These are phyloP conservation scores for Punica granatum DNA, from an alignment of 345 rosid species.

Conservation along the genomic window DNA sequence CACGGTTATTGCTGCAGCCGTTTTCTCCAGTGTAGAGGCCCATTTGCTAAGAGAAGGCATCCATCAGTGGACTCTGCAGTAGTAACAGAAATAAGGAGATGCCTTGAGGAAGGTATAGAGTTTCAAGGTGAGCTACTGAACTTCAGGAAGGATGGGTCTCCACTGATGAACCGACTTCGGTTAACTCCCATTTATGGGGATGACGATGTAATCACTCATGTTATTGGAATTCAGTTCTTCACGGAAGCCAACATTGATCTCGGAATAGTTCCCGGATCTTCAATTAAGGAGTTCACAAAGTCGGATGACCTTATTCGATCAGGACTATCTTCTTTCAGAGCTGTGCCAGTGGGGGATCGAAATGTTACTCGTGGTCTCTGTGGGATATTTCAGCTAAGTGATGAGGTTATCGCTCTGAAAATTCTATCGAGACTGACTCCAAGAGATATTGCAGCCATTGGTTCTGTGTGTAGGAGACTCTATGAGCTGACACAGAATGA, in stretches of 20 bases:
- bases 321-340: conserved; percentile 28
- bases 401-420: conserved; percentile 66
- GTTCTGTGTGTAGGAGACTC: conserved; percentile 60
- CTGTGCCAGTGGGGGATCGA: conserved; percentile 37
- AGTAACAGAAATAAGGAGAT: conserved; percentile 70
- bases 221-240: conserved; percentile 82
- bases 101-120: conserved; percentile 75
- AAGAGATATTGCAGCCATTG: conserved; percentile 72
- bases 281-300: conserved; percentile 43
- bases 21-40: conserved; percentile 87
- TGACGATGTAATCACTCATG: conserved; percentile 65
- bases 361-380: conserved; percentile 56
- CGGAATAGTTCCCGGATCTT: conserved; percentile 43
- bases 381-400: conserved; percentile 64
- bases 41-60: conserved; percentile 89
- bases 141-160: conserved; percentile 82
- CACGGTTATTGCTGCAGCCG: conserved; percentile 37
- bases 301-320: conserved; percentile 30
- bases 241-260: conserved; percentile 76
- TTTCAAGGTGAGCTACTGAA: conserved; percentile 85
- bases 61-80: conserved; percentile 68
- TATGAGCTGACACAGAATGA: conserved; percentile 69
- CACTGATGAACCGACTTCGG: conserved; percentile 64
- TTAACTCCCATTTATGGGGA: conserved; percentile 84
- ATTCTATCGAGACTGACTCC: conserved; percentile 75